phyloP scores from a whole-genome alignment of 2,329 filamentous ascomycete genomes.

The Hansfordia pulvinata region DNA sequence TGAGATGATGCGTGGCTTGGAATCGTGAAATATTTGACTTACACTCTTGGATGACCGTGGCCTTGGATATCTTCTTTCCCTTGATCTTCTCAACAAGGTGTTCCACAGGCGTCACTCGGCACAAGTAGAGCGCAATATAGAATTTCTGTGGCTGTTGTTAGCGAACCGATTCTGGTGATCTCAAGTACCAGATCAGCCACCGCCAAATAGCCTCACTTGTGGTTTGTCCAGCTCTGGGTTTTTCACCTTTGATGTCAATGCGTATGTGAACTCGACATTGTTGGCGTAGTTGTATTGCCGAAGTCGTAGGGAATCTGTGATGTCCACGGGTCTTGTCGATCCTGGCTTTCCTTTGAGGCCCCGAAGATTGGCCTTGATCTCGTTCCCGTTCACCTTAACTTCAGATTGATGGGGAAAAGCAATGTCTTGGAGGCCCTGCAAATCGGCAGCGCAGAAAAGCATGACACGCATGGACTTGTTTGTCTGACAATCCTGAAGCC shows the following conservation, averaged over 20 bases:
- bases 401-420: slow-evolving; percentile 88
- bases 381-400: slow-evolving; percentile 75
- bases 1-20: not conserved
- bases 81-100: slow-evolving; percentile 56
- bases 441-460: slow-evolving; percentile 68
- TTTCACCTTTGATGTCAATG: slow-evolving; percentile 73
- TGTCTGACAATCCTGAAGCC: slow-evolving; percentile 38
- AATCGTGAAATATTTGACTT: slow-evolving; percentile 19
- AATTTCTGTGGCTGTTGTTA: slow-evolving; percentile 42
- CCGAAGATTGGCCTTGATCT: slow-evolving; percentile 85
- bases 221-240: slow-evolving; percentile 8
- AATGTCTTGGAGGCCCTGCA: slow-evolving; percentile 56
- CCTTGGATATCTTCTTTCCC: slow-evolving; percentile 62
- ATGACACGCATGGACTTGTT: slow-evolving; percentile 60
- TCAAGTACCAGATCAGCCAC: not conserved
- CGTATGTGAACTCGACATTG: slow-evolving; percentile 76
- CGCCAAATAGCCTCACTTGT: slow-evolving; percentile 11
- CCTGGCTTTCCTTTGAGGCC: slow-evolving; percentile 94
- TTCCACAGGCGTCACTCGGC: slow-evolving; percentile 57
- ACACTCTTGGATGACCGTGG: slow-evolving; percentile 76
- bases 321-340: slow-evolving; percentile 84
- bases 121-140: slow-evolving; percentile 61
- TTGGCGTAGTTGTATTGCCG: slow-evolving; percentile 59
- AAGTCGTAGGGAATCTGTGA: slow-evolving; percentile 63
- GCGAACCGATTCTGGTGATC: no score